phyloP scores from a whole-genome alignment of 2,329 filamentous ascomycete genomes.

The Endoconidiophora laricicola region DNA sequence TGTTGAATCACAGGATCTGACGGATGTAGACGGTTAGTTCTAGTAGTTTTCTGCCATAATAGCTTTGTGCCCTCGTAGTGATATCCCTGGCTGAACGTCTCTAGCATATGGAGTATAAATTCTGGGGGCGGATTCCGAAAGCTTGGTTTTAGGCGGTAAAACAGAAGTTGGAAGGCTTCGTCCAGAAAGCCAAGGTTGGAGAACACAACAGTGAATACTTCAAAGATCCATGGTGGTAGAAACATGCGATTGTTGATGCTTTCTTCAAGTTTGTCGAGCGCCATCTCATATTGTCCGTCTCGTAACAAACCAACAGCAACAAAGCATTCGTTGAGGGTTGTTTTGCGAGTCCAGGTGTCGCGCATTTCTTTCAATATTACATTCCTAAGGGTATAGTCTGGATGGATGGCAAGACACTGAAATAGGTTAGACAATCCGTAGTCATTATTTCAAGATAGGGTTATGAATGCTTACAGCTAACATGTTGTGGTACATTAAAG shows the following conservation, averaged over 20 bases:
- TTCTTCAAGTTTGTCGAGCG: slow-evolving; percentile 50
- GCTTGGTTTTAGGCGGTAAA: slow-evolving; percentile 29
- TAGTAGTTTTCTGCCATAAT: slow-evolving; percentile 54
- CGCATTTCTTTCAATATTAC: slow-evolving; percentile 59
- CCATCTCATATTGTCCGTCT: slow-evolving; percentile 70
- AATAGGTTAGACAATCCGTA: background rate
- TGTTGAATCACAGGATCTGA: slow-evolving; percentile 49
- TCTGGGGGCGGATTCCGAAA: slow-evolving; percentile 24
- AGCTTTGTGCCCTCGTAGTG: slow-evolving; percentile 49
- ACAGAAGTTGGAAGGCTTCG: slow-evolving; percentile 55
- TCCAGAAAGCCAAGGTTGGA: slow-evolving; percentile 58
- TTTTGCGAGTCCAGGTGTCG: slow-evolving; percentile 41
- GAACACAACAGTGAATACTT: slow-evolving; percentile 59
- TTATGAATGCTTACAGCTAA: slow-evolving; percentile 36
- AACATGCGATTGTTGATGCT: slow-evolving; percentile 40
- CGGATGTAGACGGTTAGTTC: slow-evolving; percentile 22
- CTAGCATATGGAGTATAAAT: slow-evolving; percentile 59
- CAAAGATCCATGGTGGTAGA: slow-evolving; percentile 58
- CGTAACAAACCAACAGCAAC: slow-evolving; percentile 58
- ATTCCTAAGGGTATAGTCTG: slow-evolving; percentile 62
- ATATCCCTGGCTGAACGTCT: slow-evolving; percentile 47
- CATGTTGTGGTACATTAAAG: slow-evolving; percentile 51
- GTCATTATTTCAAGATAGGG: background rate
- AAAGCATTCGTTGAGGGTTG: slow-evolving; percentile 41
- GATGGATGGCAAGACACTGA: slow-evolving; percentile 61